phyloP scores from a whole-genome alignment of 2,329 filamentous ascomycete genomes.

The Eutypa lata region DNA sequence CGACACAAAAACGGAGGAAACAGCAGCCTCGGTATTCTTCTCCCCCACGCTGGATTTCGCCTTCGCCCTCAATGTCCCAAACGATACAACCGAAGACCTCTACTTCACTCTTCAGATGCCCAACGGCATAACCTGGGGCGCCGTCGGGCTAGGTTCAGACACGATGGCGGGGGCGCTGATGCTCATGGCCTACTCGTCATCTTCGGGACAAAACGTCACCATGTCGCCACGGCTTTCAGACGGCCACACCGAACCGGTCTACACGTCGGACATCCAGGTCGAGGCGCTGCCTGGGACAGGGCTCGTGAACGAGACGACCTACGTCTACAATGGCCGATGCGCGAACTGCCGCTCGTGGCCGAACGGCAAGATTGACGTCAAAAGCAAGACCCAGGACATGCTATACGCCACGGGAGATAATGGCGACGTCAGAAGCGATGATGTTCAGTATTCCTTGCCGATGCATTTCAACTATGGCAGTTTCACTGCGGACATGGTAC shows the following conservation, averaged over 20 bases:
- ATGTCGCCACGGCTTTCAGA: conserved; percentile 52
- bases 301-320: conserved; percentile 40
- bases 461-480: conserved; percentile 52
- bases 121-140: conserved; percentile 46
- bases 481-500: conserved; percentile 54
- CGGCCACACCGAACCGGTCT: conserved; percentile 50
- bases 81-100: conserved; percentile 49
- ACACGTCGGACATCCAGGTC: conserved; percentile 41
- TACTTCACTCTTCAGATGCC: conserved; percentile 54
- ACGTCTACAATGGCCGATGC: conserved; percentile 51
- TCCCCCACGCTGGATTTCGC: conserved; percentile 39
- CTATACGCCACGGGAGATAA: conserved; percentile 55
- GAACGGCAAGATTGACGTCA: conserved; percentile 47
- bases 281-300: conserved; percentile 45
- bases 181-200: conserved; percentile 51
- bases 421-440: conserved; percentile 41
- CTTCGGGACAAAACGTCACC: conserved; percentile 46
- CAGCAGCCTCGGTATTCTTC: conserved; percentile 24
- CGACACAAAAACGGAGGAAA: conserved; percentile 10
- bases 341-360: conserved; percentile 51
- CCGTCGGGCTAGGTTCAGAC: conserved; percentile 51
- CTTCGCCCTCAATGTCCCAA: conserved; percentile 72
- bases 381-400: conserved; percentile 43
- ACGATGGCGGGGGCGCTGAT: conserved; percentile 52
- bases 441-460: conserved; percentile 41